phyloP scores from a whole-genome alignment of 2,329 filamentous ascomycete genomes.

The Claviceps pazoutovae region DNA sequence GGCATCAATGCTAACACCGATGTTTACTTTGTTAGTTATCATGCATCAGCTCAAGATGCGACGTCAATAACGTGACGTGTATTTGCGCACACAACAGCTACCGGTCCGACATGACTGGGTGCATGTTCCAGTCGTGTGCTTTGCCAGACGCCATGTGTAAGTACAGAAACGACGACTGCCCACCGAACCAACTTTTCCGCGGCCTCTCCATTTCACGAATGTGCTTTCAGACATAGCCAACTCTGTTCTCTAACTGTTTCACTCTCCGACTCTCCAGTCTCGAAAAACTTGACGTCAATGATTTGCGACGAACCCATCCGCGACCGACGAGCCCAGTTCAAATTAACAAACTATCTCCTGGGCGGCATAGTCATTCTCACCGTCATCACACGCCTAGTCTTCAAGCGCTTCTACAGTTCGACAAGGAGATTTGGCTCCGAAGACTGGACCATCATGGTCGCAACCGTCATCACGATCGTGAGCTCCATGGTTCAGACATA shows the following conservation, averaged over 20 bases:
- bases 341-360: constrained; percentile 16
- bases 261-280: background rate
- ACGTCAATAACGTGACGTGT: constrained; percentile 9
- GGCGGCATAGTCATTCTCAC: constrained; percentile 20
- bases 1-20: background rate
- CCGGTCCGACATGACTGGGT: constrained; percentile 12
- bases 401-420: constrained; percentile 13
- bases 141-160: constrained; percentile 1
- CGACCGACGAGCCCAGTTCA: constrained; percentile 16
- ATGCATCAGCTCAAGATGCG: constrained; percentile 9
- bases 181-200: background rate
- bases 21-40: constrained; percentile 5
- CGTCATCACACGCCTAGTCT: constrained; percentile 19
- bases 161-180: background rate
- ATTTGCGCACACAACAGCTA: constrained; percentile 1
- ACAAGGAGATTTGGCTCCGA: constrained; percentile 18
- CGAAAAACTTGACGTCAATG: constrained; percentile 10
- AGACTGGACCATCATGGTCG: constrained; percentile 17
- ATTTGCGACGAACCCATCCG: constrained; percentile 9
- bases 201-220: too few species aligned
- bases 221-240: too few species aligned
- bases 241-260: too few species aligned
- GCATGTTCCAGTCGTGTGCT: constrained; percentile 9
- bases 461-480: constrained; percentile 11
- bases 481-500: constrained; percentile 13